Base-by-base conservation (phyloP, 2,329 filamentous ascomycete species). In the Colletotrichum agaves region DNA sequence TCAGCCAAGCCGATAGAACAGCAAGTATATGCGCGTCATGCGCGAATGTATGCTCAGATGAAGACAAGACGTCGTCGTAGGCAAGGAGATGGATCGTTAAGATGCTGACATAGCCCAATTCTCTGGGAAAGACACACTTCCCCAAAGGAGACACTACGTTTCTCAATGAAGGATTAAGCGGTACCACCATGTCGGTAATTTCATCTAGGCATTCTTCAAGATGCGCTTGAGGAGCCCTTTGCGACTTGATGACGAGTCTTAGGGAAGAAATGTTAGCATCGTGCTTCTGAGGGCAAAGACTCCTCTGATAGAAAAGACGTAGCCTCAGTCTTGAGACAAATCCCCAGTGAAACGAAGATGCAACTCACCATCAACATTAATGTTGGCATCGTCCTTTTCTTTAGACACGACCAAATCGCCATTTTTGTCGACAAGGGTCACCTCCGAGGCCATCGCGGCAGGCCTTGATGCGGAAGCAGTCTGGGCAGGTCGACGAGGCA, bases 401-500 rank as follows among this genome's bases (percentile, higher is more conserved):
- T 68, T 68, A 8, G 61, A 65, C 47, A 55, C 10, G 33, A 37
- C 55, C n/a, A 61, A 53, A 35, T 19, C 39, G 8, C 65, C 61
- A 33, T 60, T 57, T 61, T 65, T 55, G 65, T 68, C 65, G 13
- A 68, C 65, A 3, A 68, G 65, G 8, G 65, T 68, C 35, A 56
- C 46, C 21, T 68, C 65, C n/a, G 65, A 68, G 21, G 61, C 47
- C 65, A 65, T 68, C 33, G 65, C 65, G 15, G 39, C 61, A 3
- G 61, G 2, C 15, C 47, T 49, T 33, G 53, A 53, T 11, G 47
- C 17, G 21, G 44, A 33, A 13, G 65, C 53, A 52, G 61, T 39
- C 61, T 68, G 61, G 7, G 37, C 27, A 5, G 65, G 61, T 11
- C 62, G 47, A 21, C 62, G 62, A 52, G 66, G 66, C 66, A 69